phyloP scores from a whole-genome alignment of 2,329 filamentous ascomycete genomes.

The Waltergamsia citrina region DNA sequence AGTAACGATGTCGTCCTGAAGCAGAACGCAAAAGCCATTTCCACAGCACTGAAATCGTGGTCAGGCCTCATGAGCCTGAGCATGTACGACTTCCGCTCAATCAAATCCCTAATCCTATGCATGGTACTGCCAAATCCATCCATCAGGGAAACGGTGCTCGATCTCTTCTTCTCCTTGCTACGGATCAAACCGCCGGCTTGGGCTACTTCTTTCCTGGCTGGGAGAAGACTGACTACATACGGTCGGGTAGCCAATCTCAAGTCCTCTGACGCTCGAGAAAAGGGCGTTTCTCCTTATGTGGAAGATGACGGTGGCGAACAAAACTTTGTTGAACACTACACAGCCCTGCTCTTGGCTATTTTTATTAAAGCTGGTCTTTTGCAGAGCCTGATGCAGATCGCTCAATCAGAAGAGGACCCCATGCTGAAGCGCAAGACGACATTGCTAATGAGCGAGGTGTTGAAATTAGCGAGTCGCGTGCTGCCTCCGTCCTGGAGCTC shows the following conservation, averaged over 20 bases:
- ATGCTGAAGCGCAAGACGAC: conserved; percentile 81
- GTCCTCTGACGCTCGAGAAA: conserved; percentile 39
- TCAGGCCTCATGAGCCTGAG: conserved; percentile 80
- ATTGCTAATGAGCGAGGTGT: conserved; percentile 78
- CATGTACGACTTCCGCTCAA: conserved; percentile 78
- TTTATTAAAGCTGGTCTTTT: conserved; percentile 75
- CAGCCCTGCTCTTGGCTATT: conserved; percentile 75
- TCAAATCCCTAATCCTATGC: conserved; percentile 67
- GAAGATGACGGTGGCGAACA: conserved; percentile 64
- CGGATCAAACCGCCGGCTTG: conserved; percentile 87
- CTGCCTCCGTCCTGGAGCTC: conserved; percentile 76
- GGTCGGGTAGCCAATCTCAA: conserved; percentile 85
- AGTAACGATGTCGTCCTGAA: conserved; percentile 58
- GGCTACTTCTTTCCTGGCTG: conserved; percentile 92
- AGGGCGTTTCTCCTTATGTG: conserved; percentile 40
- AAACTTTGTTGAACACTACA: conserved; percentile 91
- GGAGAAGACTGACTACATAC: conserved; percentile 87
- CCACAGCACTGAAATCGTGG: conserved; percentile 88
- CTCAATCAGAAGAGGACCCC: conserved; percentile 57
- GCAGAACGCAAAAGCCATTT: conserved; percentile 85
- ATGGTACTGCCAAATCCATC: conserved; percentile 46
- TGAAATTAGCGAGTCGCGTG: conserved; percentile 81
- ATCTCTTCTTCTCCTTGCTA: conserved; percentile 70
- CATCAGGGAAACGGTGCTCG: conserved; percentile 70
- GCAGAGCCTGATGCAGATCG: conserved; percentile 50